Percentiles rank a stretch among this genome's conserved stretches.
Conservation (phyloP, 148 eudicot species). For the Camellia lanceoleosa region DNA sequence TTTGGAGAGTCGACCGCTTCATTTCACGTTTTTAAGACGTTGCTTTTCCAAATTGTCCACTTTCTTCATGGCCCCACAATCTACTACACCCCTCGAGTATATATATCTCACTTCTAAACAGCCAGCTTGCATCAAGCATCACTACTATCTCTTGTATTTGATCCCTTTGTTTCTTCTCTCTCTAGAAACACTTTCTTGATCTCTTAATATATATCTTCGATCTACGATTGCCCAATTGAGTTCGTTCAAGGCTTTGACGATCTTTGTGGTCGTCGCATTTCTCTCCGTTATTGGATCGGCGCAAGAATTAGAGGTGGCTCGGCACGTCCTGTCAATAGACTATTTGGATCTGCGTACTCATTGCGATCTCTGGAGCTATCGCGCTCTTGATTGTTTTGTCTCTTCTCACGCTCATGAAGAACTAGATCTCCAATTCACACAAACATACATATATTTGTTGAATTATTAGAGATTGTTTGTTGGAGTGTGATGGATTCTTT, state of each 20-base stretch:
- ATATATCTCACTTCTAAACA: not conserved
- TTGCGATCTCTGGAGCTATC: slow-evolving; percentile 15
- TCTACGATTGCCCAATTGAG: not conserved
- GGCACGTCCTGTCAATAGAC: not conserved
- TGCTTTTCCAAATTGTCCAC: slow-evolving; percentile 3
- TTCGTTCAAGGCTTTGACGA: slow-evolving; percentile 12
- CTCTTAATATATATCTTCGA: too few species aligned
- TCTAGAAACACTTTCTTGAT: not conserved
- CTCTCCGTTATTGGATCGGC: slow-evolving; percentile 11
- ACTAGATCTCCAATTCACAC: not conserved
- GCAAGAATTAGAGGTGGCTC: slow-evolving; percentile 12
- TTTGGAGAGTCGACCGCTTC: not conserved
- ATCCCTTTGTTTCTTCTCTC: not conserved
- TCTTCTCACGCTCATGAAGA: slow-evolving; percentile 16
- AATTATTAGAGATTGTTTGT: too few species aligned
- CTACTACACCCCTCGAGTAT: not conserved
- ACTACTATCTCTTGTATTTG: not conserved
- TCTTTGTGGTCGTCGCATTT: slow-evolving; percentile 6
- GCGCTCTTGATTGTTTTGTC: slow-evolving; percentile 23
- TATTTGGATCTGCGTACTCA: slow-evolving; percentile 20
- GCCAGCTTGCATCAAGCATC: not conserved
- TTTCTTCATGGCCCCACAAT: not conserved
- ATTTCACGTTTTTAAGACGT: not conserved
- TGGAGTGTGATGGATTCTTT: not conserved
- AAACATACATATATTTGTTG: too few species aligned